Percentiles rank a stretch among this genome's conserved stretches.
These are phyloP conservation scores for Talaromyces sp. DNA, from an alignment of 2,329 filamentous ascomycete species.

Conservation along the genomic window DNA sequence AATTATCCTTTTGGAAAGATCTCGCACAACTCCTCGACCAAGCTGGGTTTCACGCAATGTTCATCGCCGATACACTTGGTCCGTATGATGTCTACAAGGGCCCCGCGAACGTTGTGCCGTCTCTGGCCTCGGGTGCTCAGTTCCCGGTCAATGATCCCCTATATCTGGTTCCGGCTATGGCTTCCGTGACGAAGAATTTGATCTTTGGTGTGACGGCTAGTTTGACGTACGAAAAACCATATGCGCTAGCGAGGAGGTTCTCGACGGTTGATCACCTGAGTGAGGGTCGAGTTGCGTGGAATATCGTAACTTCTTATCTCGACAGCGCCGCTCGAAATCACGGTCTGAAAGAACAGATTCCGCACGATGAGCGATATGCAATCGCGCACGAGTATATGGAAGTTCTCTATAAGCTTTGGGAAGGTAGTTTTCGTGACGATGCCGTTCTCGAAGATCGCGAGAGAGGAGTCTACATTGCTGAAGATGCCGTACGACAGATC, in stretches of 20 bases:
- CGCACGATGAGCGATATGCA: conserved; percentile 50
- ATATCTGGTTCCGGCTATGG: conserved; percentile 45
- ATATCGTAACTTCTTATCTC: conserved; percentile 50
- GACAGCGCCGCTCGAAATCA: conserved; percentile 49
- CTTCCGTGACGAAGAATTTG: conserved; percentile 45
- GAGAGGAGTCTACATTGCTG: conserved; percentile 31
- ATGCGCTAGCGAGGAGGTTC: conserved; percentile 53
- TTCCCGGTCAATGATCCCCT: conserved; percentile 44
- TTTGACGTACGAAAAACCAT: conserved; percentile 54
- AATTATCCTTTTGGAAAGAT: conserved; percentile 46
- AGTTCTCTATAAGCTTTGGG: conserved; percentile 50
- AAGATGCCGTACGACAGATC: conserved; percentile 35
- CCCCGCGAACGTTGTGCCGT: conserved; percentile 37
- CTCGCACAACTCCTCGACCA: conserved; percentile 48
- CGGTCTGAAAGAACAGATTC: conserved; percentile 43
- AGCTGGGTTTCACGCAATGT: conserved; percentile 50
- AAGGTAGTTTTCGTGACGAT: conserved; percentile 49
- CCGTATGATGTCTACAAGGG: conserved; percentile 48
- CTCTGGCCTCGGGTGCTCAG: conserved; percentile 40
- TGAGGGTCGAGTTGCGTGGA: conserved; percentile 51
- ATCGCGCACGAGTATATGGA: conserved; percentile 49
- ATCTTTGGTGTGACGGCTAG: conserved; percentile 53
- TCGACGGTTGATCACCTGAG: conserved; percentile 54
- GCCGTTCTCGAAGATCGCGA: conserved; percentile 30
- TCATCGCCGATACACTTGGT: conserved; percentile 50